phyloP scores from a whole-genome alignment of 2,329 filamentous ascomycete species.

The Aspergillus brasiliensis region DNA sequence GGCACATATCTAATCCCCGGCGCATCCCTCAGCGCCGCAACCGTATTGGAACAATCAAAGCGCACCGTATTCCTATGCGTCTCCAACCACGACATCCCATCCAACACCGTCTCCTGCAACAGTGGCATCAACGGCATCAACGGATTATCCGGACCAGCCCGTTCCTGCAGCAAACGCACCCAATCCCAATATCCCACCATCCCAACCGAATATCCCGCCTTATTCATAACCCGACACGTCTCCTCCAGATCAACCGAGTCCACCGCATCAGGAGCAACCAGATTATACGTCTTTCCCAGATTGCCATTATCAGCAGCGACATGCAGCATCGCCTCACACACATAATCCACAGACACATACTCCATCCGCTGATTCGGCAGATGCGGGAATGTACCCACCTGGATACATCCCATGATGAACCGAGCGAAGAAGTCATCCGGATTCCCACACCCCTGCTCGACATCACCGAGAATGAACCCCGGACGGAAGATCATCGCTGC shows the following conservation, averaged over 20 bases:
- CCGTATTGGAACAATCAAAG: constrained; percentile 13
- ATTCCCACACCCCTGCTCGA: constrained; percentile 59
- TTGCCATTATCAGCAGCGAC: constrained; percentile 12
- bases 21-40: constrained; percentile 11
- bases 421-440: constrained; percentile 83
- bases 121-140: constrained; percentile 35
- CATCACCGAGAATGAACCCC: constrained; percentile 75
- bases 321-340: constrained; percentile 13
- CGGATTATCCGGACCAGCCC: not conserved
- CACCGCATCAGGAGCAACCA: constrained; percentile 12
- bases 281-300: constrained; percentile 17
- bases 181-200: constrained; percentile 5
- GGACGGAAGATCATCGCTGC: constrained; percentile 71
- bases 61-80: constrained; percentile 12
- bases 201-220: constrained; percentile 1
- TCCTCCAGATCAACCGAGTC: constrained; percentile 14
- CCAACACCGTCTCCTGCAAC: constrained; percentile 40
- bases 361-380: constrained; percentile 17
- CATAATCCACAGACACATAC: constrained; percentile 19
- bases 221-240: constrained; percentile 6
- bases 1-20: not conserved
- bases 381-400: constrained; percentile 53
- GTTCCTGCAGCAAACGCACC: not conserved
- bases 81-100: constrained; percentile 27
- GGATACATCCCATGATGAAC: constrained; percentile 77